These are phyloP conservation scores for Diaporthe ampelina DNA, from an alignment of 2,329 filamentous ascomycete genomes.

Conservation along the genomic window DNA sequence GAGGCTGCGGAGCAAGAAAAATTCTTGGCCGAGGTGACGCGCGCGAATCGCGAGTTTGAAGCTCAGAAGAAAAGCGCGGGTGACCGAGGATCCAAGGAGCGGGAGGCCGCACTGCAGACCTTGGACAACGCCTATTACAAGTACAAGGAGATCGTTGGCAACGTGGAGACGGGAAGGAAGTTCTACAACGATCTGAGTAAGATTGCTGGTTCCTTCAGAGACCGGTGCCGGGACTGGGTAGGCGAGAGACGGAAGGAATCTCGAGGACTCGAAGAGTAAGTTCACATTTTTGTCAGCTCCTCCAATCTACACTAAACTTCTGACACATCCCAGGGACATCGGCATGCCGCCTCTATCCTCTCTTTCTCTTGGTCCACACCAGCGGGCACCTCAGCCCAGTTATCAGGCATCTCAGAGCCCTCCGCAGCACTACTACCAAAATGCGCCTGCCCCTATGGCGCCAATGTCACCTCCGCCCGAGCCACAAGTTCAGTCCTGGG, in stretches of 20 bases:
- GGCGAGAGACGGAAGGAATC: conserved; percentile 87
- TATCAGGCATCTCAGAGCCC: conserved; percentile 40
- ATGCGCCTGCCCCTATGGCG: conserved; percentile 45
- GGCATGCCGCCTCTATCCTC: conserved; percentile 65
- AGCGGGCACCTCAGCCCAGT: conserved; percentile 45
- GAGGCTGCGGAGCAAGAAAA: conserved; percentile 84
- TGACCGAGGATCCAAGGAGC: conserved; percentile 74
- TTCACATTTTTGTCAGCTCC: conserved; percentile 36
- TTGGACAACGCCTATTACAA: conserved; percentile 94
- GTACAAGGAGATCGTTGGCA: conserved; percentile 95
- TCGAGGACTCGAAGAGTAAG: conserved; percentile 80
- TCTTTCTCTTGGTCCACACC: conserved; percentile 54
- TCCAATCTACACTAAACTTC: conserved; percentile 25
- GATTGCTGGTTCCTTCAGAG: conserved; percentile 86
- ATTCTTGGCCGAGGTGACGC: conserved; percentile 76
- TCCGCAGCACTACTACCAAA: conserved; percentile 49
- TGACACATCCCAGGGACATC: conserved; percentile 57
- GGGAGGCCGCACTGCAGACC: conserved; percentile 87
- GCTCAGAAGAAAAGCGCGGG: conserved; percentile 76
- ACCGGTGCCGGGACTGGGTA: conserved; percentile 82
- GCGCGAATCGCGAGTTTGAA: conserved; percentile 84
- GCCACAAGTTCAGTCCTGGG: conserved; percentile 72
- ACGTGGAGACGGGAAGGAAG: conserved; percentile 90
- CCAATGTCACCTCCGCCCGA: conserved; percentile 53
- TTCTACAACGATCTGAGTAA: conserved; percentile 97